These are phyloP conservation scores for Pseudocercospora eumusae DNA, from an alignment of 2,329 filamentous ascomycete species.

Conservation along the genomic window DNA sequence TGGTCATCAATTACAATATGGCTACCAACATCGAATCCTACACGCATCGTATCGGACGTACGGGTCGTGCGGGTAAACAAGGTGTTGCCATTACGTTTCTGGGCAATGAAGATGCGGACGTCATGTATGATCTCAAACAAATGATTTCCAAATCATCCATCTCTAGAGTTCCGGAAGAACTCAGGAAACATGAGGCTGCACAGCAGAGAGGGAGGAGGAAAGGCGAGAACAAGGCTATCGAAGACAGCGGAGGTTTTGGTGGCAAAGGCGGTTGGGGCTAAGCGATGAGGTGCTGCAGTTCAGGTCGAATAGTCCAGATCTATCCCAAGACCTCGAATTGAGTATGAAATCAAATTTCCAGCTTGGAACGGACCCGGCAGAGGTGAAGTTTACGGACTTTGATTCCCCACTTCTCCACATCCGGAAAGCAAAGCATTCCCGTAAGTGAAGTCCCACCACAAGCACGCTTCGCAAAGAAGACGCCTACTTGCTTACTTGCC, in stretches of 20 bases:
- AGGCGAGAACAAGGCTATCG: constrained; percentile 34
- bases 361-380: too few species aligned
- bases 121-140: constrained; percentile 88
- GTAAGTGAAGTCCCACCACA: too few species aligned
- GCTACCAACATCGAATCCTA: constrained; percentile 88
- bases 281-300: neutral
- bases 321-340: neutral
- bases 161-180: constrained; percentile 85
- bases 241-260: constrained; percentile 41
- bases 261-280: constrained; percentile 41
- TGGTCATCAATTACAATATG: constrained; percentile 99
- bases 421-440: too few species aligned
- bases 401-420: neutral
- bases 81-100: constrained; percentile 96
- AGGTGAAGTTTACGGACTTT: too few species aligned
- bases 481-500: too few species aligned
- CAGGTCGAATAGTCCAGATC: neutral
- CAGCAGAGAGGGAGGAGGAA: constrained; percentile 62
- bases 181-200: constrained; percentile 85
- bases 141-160: constrained; percentile 91
- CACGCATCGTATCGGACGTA: constrained; percentile 94
- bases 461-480: too few species aligned
- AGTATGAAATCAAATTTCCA: too few species aligned
- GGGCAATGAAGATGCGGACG: constrained; percentile 83
- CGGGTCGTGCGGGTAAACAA: constrained; percentile 93